Percentiles rank a stretch among this genome's conserved stretches.
Evolutionary conservation across 768 basidiomycete genomes (phyloP).

Genomic region (Serendipita vermifera): DNA sequence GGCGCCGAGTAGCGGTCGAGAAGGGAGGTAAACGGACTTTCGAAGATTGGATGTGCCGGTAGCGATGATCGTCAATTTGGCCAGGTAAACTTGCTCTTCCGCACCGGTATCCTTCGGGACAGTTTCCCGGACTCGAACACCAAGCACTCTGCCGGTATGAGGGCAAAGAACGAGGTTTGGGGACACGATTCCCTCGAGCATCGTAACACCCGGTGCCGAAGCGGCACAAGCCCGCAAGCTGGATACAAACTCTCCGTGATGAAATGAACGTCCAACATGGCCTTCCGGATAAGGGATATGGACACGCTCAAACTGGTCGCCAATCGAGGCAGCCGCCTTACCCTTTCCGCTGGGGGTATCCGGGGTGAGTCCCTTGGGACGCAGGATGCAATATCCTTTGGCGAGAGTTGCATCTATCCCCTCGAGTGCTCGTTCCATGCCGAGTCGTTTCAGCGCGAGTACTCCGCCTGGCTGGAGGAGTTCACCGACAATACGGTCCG

Average conservation of each 20-base stretch:
- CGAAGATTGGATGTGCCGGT: slow-evolving; percentile 14
- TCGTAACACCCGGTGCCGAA: slow-evolving; percentile 50
- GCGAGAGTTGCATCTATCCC: slow-evolving; percentile 78
- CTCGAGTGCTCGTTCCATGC: slow-evolving; percentile 60
- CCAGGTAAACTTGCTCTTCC: slow-evolving; percentile 43
- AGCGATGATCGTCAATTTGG: slow-evolving; percentile 73
- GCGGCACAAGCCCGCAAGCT: slow-evolving; percentile 54
- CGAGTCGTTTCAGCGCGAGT: slow-evolving; percentile 59
- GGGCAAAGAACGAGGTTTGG: slow-evolving; percentile 56
- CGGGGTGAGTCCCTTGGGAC: slow-evolving; percentile 38
- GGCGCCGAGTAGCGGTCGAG: background rate
- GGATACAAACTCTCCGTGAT: slow-evolving; percentile 86
- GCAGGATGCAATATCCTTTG: slow-evolving; percentile 75
- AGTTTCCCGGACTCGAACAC: slow-evolving; percentile 47
- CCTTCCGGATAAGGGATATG: slow-evolving; percentile 77
- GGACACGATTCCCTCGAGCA: slow-evolving; percentile 71
- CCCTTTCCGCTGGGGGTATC: no score
- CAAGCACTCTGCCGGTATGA: slow-evolving; percentile 41
- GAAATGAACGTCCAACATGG: slow-evolving; percentile 72
- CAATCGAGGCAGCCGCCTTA: no score
- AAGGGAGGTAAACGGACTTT: slow-evolving; percentile 2
- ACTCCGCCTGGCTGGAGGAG: slow-evolving; percentile 90
- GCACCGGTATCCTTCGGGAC: slow-evolving; percentile 23
- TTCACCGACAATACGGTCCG: slow-evolving; percentile 96
- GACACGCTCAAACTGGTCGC: slow-evolving; percentile 34